A percentile compares a stretch with the other conserved stretches of the same genome.
Evolutionary conservation across 2,329 filamentous ascomycete species (phyloP).

Genomic region (Ophiostoma sp.): DNA sequence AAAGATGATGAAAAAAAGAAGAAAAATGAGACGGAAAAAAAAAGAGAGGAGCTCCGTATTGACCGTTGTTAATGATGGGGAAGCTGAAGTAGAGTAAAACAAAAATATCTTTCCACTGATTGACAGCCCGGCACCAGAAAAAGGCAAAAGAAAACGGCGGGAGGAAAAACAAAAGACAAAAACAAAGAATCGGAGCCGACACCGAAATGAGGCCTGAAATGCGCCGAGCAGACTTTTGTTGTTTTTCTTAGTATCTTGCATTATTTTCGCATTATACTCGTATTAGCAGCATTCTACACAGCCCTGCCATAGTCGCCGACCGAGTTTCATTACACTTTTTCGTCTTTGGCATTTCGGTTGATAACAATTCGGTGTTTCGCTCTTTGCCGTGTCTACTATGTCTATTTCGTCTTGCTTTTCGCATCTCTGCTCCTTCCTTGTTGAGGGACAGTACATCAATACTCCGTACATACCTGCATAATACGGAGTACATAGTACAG

Average conservation of each 20-base stretch:
- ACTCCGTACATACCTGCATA: too few species aligned
- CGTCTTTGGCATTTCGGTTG: not conserved
- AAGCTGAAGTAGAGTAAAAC: not conserved
- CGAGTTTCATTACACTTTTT: not conserved
- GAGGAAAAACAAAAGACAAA: not conserved
- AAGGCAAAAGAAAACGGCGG: not conserved
- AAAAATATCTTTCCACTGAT: not conserved
- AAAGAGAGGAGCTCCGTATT: not conserved
- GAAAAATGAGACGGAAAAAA: not conserved
- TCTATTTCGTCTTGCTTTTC: not conserved
- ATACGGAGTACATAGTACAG: not conserved
- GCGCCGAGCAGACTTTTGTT: not conserved
- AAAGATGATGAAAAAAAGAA: not conserved
- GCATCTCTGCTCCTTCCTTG: too few species aligned
- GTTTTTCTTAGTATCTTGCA: too few species aligned
- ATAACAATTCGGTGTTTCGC: not conserved
- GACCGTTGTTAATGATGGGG: not conserved
- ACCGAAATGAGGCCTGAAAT: slow-evolving; percentile 7
- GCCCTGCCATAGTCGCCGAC: not conserved
- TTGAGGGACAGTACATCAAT: too few species aligned
- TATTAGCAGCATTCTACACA: not conserved
- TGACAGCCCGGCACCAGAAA: not conserved
- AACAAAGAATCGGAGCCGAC: not conserved
- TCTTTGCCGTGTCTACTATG: not conserved
- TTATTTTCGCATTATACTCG: not conserved